Evolutionary conservation across 2,329 filamentous ascomycete genomes (phyloP).

Genomic region (Raffaelea arxii): DNA sequence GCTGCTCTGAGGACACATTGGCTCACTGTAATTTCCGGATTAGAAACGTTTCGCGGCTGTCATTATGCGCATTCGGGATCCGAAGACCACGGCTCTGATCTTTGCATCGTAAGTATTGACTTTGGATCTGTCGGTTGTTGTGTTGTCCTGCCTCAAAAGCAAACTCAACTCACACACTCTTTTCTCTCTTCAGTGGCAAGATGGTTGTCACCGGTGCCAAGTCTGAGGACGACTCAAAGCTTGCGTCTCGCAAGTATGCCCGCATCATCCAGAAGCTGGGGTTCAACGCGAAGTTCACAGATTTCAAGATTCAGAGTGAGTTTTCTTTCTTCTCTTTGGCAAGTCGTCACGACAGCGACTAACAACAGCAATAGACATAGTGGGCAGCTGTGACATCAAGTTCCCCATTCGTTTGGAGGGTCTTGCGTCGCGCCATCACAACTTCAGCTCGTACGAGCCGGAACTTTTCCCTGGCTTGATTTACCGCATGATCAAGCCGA

Average conservation of each 20-base stretch:
- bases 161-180: slow-evolving; percentile 6
- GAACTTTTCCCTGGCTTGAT: slow-evolving; percentile 98
- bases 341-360: background rate
- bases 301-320: slow-evolving; percentile 92
- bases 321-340: background rate
- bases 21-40: background rate
- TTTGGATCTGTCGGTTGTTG: background rate
- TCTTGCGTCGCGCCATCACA: slow-evolving; percentile 95
- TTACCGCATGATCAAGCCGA: slow-evolving; percentile 99
- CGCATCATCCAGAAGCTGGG: slow-evolving; percentile 99
- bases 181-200: slow-evolving; percentile 59
- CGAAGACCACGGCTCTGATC: slow-evolving; percentile 96
- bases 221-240: slow-evolving; percentile 94
- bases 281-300: slow-evolving; percentile 98
- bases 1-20: background rate
- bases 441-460: slow-evolving; percentile 98
- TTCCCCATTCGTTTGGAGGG: slow-evolving; percentile 97
- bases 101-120: slow-evolving; percentile 50
- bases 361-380: slow-evolving; percentile 50
- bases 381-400: slow-evolving; percentile 98
- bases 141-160: background rate
- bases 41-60: slow-evolving; percentile 90
- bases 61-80: slow-evolving; percentile 99
- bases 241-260: slow-evolving; percentile 94
- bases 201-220: slow-evolving; percentile 99